Evolutionary conservation across 495 filamentous ascomycete species (phyloP).

Genomic region (Rhizodiscina lignyota): DNA sequence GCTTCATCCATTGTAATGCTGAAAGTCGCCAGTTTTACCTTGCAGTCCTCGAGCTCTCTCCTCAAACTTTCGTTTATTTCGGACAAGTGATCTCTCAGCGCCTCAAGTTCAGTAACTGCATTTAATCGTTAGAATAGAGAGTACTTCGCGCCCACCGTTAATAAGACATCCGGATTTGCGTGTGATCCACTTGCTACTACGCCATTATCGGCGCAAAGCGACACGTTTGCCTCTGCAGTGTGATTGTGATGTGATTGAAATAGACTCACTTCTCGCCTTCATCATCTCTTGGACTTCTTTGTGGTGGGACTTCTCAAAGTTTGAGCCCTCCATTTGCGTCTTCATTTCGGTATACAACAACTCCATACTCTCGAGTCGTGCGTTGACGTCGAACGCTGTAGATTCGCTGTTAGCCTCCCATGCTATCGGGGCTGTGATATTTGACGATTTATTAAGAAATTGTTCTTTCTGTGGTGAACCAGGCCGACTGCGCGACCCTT

Average conservation of each 20-base stretch:
- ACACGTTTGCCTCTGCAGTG: not conserved
- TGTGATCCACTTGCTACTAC: not conserved
- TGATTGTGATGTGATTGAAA: not conserved
- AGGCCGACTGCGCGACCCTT: conserved; percentile 4
- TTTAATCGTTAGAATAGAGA: conserved; percentile 1
- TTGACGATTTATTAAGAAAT: conserved; percentile 61
- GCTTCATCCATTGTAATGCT: conserved; percentile 31
- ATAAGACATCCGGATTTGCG: not conserved
- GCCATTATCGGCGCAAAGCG: not conserved
- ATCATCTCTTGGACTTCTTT: not conserved
- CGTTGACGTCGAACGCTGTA: conserved; percentile 17
- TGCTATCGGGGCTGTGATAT: conserved; percentile 36
- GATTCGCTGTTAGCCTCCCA: conserved; percentile 54
- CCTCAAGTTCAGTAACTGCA: conserved; percentile 53
- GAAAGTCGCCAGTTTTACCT: conserved; percentile 26
- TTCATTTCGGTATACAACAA: not conserved
- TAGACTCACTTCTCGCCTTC: not conserved
- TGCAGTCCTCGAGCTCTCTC: conserved; percentile 40
- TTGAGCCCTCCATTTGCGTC: not conserved
- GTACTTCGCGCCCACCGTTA: conserved; percentile 6
- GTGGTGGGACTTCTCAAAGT: not conserved
- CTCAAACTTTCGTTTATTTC: conserved; percentile 38
- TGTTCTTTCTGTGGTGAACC: conserved; percentile 12
- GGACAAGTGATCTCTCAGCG: conserved; percentile 34
- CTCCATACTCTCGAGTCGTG: conserved; percentile 2